Percentiles rank a stretch among this genome's conserved stretches.
Evolutionary conservation across 2,329 filamentous ascomycete genomes (phyloP).

Genomic region (Xylariales sp.): DNA sequence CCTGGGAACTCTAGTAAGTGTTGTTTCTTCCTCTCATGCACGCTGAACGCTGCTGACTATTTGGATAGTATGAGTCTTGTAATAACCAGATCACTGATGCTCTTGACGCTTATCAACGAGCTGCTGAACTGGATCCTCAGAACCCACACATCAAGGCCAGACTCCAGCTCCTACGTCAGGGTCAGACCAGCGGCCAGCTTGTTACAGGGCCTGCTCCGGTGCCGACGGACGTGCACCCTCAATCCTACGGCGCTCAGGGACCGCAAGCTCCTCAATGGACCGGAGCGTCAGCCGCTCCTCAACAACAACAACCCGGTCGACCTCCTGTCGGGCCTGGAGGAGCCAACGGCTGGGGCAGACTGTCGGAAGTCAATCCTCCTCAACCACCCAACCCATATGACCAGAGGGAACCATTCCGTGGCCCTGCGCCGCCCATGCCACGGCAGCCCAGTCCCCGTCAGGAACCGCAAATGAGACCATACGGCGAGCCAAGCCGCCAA

Average conservation of each 20-base stretch:
- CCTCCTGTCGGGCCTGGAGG: conserved; percentile 52
- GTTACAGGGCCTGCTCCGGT: conserved; percentile 70
- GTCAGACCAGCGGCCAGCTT: conserved; percentile 66
- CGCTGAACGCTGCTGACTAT: no score
- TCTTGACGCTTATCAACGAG: conserved; percentile 89
- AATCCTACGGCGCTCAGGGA: conserved; percentile 83
- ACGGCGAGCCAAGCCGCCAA: conserved; percentile 60
- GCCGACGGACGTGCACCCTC: conserved; percentile 92
- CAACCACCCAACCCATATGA: conserved; percentile 81
- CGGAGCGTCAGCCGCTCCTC: conserved; percentile 58
- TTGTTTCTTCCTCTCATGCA: no score
- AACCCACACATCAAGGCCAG: conserved; percentile 97
- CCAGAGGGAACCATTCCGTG: conserved; percentile 67
- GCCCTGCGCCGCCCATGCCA: conserved; percentile 60
- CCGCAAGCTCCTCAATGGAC: conserved; percentile 89
- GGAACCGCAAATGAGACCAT: conserved; percentile 65
- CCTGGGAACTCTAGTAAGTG: conserved; percentile 74
- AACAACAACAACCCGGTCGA: conserved; percentile 42
- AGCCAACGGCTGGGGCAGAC: conserved; percentile 51
- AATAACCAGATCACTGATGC: conserved; percentile 98
- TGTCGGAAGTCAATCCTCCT: conserved; percentile 75
- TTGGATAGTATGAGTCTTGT: conserved; percentile 82
- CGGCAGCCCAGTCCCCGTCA: conserved; percentile 73
- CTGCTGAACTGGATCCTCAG: conserved; percentile 85
- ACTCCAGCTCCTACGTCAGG: conserved; percentile 80